Evolutionary conservation across 352 stramenopile species (phyloP), one percentile per base, ranked within the genome.

Genomic region (Pythium dissotocum): DNA sequence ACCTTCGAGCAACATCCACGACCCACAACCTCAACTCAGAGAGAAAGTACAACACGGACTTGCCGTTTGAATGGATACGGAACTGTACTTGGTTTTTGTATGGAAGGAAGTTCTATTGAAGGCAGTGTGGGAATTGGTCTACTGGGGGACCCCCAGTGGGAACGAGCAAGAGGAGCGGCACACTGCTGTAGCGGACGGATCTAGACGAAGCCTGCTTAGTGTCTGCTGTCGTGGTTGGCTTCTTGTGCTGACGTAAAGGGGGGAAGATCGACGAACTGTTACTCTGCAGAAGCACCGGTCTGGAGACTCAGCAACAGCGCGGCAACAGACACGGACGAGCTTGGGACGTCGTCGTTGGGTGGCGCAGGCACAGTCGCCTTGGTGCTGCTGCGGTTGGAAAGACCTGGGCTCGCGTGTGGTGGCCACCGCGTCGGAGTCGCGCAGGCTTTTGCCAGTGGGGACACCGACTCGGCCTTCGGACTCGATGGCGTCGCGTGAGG

Each of bases 41-140:
- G 44, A 52, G 44, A 52, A 52, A 52, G 44, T 52, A 52, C 44
- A 52, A n/a, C 44, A 52, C 44, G 35, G 35, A 14, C 35, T 14
- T 21, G 14, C 0, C 4, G 10, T 48, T 48, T 48, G 40, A 48
- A 21, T 48, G 40, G 40, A 48, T 16, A 48, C 40, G 40, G 14
- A 48, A 16, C 14, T 16, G 14, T 5, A 48, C 40, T 48, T 16
- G 40, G 21, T 6, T 48, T 16, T 48, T n/a, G 40, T 48, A 48
- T n/a, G 2, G 35, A 14, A 42, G n/a, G 5, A 7, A 13, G 12
- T 21, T 48, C 6, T 21, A 21, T 48, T 21, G 40, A 10, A 21
- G 4, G 12, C 12, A 5, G 40, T 21, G 40, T 26, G n/a, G 16
- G n/a, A 26, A 8, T 21, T 28, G 16, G n/a, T 52, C 44, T 52